These are phyloP conservation scores for Asclepias syriaca DNA, from an alignment of 257 asterid genomes.

Conservation along the genomic window DNA sequence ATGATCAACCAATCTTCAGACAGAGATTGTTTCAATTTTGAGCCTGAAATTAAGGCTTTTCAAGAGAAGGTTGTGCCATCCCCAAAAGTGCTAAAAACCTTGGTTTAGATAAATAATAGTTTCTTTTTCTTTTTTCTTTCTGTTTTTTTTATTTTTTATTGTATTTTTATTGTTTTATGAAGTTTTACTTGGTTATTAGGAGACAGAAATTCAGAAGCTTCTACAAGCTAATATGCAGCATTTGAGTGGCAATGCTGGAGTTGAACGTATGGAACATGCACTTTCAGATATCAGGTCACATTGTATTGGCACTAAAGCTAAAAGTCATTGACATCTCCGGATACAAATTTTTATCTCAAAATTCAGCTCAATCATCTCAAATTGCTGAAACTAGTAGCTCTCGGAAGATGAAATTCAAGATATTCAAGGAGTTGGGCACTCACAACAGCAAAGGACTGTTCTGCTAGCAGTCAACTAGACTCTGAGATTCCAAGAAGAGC, in stretches of 20 bases:
- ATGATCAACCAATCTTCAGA: constrained; percentile 55
- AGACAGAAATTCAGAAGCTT: constrained; percentile 55
- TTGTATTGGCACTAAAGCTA: constrained; percentile 36
- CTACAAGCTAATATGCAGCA: constrained; percentile 60
- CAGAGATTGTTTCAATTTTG: constrained; percentile 43
- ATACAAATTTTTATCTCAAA: constrained; percentile 26
- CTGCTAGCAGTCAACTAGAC: constrained; percentile 21
- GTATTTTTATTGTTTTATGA: background rate
- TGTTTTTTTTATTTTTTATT: background rate
- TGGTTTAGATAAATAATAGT: background rate
- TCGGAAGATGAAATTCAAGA: constrained; percentile 2
- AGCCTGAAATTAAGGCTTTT: constrained; percentile 61
- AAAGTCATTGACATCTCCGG: constrained; percentile 30
- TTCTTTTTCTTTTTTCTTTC: background rate
- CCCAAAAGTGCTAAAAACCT: constrained; percentile 1
- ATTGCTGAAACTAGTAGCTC: background rate
- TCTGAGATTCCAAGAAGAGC: constrained; percentile 26
- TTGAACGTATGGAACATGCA: constrained; percentile 57
- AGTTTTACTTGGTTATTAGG: constrained; percentile 29
- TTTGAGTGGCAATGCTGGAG: constrained; percentile 63
- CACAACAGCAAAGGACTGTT: background rate
- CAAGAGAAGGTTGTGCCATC: constrained; percentile 52
- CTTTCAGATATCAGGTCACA: constrained; percentile 38
- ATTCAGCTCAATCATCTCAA: constrained; percentile 8
- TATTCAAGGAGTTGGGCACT: background rate